phyloP scores from a whole-genome alignment of 2,329 filamentous ascomycete genomes.

The Juglanconis sp. region DNA sequence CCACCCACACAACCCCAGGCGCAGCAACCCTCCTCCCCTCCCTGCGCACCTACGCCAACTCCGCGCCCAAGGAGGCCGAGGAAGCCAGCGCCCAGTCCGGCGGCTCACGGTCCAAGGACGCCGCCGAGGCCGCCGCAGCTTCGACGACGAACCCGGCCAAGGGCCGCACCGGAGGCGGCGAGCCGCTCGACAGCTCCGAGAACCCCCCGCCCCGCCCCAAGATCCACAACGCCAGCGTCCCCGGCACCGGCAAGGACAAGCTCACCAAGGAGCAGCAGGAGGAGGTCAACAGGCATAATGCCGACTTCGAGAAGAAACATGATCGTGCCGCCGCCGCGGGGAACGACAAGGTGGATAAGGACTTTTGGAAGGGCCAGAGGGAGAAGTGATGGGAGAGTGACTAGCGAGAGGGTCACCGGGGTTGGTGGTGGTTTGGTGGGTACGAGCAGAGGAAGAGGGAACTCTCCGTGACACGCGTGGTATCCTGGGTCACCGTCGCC shows the following conservation, averaged over 20 bases:
- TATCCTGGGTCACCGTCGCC: too few species aligned
- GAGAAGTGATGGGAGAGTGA: neutral
- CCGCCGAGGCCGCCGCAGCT: slow-evolving; percentile 23
- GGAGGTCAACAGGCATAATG: slow-evolving; percentile 58
- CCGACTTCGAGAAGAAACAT: slow-evolving; percentile 53
- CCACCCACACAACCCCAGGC: neutral
- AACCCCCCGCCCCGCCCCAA: slow-evolving; percentile 45
- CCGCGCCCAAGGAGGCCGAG: slow-evolving; percentile 24
- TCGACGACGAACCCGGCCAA: slow-evolving; percentile 23
- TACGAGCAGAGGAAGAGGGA: neutral
- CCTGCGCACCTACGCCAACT: slow-evolving; percentile 15
- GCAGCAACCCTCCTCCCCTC: neutral
- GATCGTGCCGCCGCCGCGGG: slow-evolving; percentile 40
- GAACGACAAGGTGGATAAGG: slow-evolving; percentile 52
- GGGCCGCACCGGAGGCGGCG: slow-evolving; percentile 38
- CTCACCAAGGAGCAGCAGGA: slow-evolving; percentile 49
- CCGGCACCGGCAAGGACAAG: slow-evolving; percentile 29
- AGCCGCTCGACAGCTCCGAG: slow-evolving; percentile 30
- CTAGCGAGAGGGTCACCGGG: neutral
- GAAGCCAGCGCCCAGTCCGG: slow-evolving; percentile 25
- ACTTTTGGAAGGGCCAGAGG: slow-evolving; percentile 44
- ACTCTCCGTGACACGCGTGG: neutral
- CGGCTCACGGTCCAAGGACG: slow-evolving; percentile 35
- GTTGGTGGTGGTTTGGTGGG: neutral
- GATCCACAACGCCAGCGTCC: slow-evolving; percentile 46